Percentiles rank a stretch among this genome's conserved stretches.
Evolutionary conservation across 2,329 filamentous ascomycete genomes (phyloP).

Genomic region (Penicillium rolfsii): DNA sequence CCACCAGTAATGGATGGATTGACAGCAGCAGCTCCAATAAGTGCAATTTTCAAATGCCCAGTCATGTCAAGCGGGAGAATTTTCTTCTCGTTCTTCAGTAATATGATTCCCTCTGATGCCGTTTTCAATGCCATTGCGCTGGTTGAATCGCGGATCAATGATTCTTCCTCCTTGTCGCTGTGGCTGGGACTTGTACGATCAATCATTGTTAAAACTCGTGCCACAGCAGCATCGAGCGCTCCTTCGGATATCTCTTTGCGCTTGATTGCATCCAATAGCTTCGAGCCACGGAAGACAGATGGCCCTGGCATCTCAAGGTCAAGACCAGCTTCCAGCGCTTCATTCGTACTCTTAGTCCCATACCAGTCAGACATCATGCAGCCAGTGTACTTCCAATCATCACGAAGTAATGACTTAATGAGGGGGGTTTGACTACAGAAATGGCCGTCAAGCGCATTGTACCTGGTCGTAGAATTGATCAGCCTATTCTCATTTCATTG

Average conservation of each 20-base stretch:
- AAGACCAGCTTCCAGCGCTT: slow-evolving; percentile 38
- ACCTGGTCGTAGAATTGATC: not conserved
- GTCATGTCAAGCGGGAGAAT: slow-evolving; percentile 3
- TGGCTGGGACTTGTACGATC: not conserved
- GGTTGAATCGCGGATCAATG: not conserved
- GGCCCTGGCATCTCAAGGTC: slow-evolving; percentile 44
- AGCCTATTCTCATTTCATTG: not conserved
- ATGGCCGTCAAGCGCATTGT: not conserved
- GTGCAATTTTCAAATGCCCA: not conserved
- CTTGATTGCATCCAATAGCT: slow-evolving; percentile 14
- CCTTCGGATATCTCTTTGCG: not conserved
- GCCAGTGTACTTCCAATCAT: not conserved
- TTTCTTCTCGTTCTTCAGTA: slow-evolving; percentile 11
- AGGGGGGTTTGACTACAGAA: not conserved
- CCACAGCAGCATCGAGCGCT: not conserved
- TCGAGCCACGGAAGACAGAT: slow-evolving; percentile 17
- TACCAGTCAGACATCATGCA: slow-evolving; percentile 36
- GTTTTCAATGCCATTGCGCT: not conserved
- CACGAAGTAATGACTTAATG: not conserved
- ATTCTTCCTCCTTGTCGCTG: slow-evolving; percentile 6
- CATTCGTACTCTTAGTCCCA: slow-evolving; percentile 36
- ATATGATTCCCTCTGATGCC: slow-evolving; percentile 8
- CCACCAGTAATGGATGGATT: slow-evolving; percentile 9
- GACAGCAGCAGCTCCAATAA: slow-evolving; percentile 6
- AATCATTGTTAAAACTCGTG: not conserved